Percentiles rank a stretch among this genome's conserved stretches.
These are phyloP conservation scores for Zygoascus ofunaensis DNA, from an alignment of 805 yeast species.

Conservation along the genomic window DNA sequence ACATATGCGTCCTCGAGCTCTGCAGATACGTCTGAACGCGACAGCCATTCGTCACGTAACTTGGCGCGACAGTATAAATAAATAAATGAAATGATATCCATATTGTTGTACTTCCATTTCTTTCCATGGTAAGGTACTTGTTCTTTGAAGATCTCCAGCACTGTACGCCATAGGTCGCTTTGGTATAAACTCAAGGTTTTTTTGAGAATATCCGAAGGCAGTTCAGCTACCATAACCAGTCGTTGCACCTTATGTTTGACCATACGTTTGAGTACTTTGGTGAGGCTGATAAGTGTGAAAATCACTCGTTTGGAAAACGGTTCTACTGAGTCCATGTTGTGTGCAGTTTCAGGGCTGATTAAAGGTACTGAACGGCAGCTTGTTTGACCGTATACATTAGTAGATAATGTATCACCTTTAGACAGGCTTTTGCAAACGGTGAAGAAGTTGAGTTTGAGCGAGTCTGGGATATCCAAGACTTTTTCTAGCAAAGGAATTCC, in stretches of 20 bases:
- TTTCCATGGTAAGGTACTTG: constrained; percentile 85
- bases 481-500: constrained; percentile 17
- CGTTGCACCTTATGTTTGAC: constrained; percentile 67
- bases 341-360: neutral
- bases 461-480: constrained; percentile 18
- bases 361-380: neutral
- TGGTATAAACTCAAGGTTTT: constrained; percentile 54
- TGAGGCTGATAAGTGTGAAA: constrained; percentile 35
- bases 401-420: neutral
- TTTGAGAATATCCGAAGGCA: constrained; percentile 53
- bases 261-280: constrained; percentile 48
- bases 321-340: neutral
- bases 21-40: constrained; percentile 67
- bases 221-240: constrained; percentile 48
- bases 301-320: constrained; percentile 19
- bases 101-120: constrained; percentile 86
- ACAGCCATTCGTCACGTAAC: constrained; percentile 79
- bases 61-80: constrained; percentile 65
- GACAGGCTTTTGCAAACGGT: constrained; percentile 17
- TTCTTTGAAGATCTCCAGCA: constrained; percentile 64
- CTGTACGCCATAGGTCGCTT: constrained; percentile 52
- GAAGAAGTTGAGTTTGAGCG: constrained; percentile 16
- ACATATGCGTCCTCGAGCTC: constrained; percentile 71
- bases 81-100: constrained; percentile 86
- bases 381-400: neutral